Percentiles rank a stretch among this genome's conserved stretches.
Conservation (phyloP, 257 asterid genomes). For the Penstemon davidsonii region DNA sequence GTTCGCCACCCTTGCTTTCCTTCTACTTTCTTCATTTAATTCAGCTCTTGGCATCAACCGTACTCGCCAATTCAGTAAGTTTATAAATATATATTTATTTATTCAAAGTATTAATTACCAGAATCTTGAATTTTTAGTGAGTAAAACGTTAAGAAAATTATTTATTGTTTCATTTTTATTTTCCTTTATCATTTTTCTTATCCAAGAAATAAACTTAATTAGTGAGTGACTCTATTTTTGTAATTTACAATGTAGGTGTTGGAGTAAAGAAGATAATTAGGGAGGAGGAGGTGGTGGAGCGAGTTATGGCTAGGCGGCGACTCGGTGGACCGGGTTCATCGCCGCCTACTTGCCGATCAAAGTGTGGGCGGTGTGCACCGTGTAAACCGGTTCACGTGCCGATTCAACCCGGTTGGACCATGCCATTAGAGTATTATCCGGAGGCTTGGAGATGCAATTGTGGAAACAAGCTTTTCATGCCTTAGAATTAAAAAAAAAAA, state of each 20-base stretch:
- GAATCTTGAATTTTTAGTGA: too few species aligned
- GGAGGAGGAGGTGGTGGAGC: conserved; percentile 36
- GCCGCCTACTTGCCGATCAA: conserved; percentile 86
- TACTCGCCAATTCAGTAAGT: conserved; percentile 50
- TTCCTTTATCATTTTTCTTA: too few species aligned
- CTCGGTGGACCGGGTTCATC: conserved; percentile 69
- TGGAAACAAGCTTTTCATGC: conserved; percentile 74
- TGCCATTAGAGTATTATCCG: conserved; percentile 79
- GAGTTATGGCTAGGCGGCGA: conserved; percentile 39
- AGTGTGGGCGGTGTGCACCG: conserved; percentile 73
- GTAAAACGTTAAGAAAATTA: too few species aligned
- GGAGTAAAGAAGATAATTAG: conserved; percentile 33
- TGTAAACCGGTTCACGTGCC: conserved; percentile 83
- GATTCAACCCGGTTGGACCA: conserved; percentile 66
- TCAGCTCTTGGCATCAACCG: conserved; percentile 39
- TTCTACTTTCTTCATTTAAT: conserved; percentile 42
- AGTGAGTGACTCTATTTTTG: neutral
- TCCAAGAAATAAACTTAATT: too few species aligned
- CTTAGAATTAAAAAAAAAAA: conserved; percentile 31
- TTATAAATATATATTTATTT: neutral
- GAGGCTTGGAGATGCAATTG: conserved; percentile 96
- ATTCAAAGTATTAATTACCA: too few species aligned
- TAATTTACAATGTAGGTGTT: conserved; percentile 24
- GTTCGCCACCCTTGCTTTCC: conserved; percentile 47
- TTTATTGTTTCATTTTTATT: too few species aligned